Evolutionary conservation across 805 yeast species (phyloP).

Genomic region (Hanseniaspora osmophila): DNA sequence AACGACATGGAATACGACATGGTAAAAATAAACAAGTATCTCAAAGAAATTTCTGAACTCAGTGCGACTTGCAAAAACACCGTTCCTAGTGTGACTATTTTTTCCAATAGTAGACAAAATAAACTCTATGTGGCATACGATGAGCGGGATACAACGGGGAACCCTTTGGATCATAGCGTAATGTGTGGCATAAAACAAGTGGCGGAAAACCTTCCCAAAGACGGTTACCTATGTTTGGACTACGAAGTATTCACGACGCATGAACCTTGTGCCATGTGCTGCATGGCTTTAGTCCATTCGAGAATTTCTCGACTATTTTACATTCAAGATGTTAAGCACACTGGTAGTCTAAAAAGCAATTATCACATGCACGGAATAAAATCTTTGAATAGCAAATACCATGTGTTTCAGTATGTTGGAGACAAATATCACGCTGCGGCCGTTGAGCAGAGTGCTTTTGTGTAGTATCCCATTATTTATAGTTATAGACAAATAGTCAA

Average conservation of each 20-base stretch:
- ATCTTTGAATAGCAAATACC: constrained; percentile 76
- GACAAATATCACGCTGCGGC: not conserved
- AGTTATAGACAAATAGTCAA: too few relatives aligned
- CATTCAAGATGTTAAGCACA: constrained; percentile 30
- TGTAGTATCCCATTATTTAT: too few relatives aligned
- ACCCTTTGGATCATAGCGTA: constrained; percentile 59
- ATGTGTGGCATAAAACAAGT: constrained; percentile 57
- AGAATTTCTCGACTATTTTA: constrained; percentile 59
- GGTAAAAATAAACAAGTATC: constrained; percentile 24
- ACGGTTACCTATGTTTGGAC: constrained; percentile 54
- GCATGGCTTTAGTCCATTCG: constrained; percentile 92
- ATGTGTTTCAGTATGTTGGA: constrained; percentile 43
- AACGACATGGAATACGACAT: constrained; percentile 41
- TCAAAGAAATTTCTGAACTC: constrained; percentile 16
- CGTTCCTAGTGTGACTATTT: too few relatives aligned
- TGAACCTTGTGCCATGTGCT: constrained; percentile 94
- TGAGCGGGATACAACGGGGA: constrained; percentile 22
- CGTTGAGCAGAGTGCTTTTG: not conserved
- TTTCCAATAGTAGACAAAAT: constrained; percentile 29
- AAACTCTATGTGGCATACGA: constrained; percentile 27
- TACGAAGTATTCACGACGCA: constrained; percentile 76
- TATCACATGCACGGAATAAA: constrained; percentile 65
- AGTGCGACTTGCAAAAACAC: too few relatives aligned
- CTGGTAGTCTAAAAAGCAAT: constrained; percentile 47
- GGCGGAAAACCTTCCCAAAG: constrained; percentile 27